A percentile compares a stretch with the other conserved stretches of the same genome.
Evolutionary conservation across 139 green algal species (phyloP).

Genomic region (Chlamydomonas schloesseri): DNA sequence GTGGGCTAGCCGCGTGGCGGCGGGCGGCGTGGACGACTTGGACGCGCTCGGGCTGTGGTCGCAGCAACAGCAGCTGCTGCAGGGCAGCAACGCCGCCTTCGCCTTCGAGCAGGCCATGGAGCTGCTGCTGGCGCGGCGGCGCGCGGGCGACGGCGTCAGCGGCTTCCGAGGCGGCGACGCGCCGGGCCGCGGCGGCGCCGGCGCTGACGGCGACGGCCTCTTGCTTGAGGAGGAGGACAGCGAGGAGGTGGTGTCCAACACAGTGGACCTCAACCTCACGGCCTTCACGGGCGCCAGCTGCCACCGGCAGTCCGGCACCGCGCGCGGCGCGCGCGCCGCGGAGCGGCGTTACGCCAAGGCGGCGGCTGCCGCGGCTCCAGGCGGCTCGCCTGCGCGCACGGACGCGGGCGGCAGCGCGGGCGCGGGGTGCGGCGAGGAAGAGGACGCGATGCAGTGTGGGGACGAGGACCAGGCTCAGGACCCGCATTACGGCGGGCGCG

Average conservation of each 20-base stretch:
- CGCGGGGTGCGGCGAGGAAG: too few species aligned
- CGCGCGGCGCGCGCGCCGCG: not conserved
- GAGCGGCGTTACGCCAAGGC: too few species aligned
- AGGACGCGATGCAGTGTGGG: too few species aligned
- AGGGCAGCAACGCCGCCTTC: conserved; percentile 7
- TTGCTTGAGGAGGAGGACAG: conserved; percentile 26
- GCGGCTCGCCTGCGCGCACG: too few species aligned
- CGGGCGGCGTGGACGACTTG: not conserved
- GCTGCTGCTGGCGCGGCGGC: conserved; percentile 26
- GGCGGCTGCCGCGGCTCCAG: too few species aligned
- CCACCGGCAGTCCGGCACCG: not conserved
- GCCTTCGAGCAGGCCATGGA: conserved; percentile 36
- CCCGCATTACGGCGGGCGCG: too few species aligned
- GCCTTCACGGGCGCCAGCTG: conserved; percentile 44
- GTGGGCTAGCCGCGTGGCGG: not conserved
- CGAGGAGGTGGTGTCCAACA: conserved; percentile 58
- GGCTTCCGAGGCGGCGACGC: not conserved
- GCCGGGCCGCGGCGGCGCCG: not conserved
- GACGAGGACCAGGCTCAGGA: too few species aligned
- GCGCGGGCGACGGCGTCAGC: conserved; percentile 18
- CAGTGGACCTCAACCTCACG: conserved; percentile 29
- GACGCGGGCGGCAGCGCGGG: too few species aligned
- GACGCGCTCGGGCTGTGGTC: not conserved
- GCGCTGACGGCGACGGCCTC: not conserved
- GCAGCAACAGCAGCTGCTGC: conserved; percentile 7